These are phyloP conservation scores for Nakazawaea wyomingensis DNA, from an alignment of 805 yeast genomes.

Conservation along the genomic window DNA sequence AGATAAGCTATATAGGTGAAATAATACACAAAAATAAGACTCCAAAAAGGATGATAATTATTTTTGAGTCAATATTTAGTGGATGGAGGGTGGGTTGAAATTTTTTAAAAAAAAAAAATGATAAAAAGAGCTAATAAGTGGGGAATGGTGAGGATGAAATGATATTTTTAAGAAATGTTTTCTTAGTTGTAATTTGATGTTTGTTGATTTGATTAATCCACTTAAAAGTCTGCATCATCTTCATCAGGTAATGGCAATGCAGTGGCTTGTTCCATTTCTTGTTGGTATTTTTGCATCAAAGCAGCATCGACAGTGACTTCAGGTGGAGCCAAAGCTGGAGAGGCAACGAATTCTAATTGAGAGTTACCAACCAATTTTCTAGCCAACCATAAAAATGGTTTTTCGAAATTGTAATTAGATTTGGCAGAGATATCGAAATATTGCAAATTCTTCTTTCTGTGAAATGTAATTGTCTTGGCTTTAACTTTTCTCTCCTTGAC, in stretches of 20 bases:
- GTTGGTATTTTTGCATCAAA: conserved; percentile 97
- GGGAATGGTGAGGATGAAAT: too few relatives aligned
- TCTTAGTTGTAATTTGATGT: too few relatives aligned
- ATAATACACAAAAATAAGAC: too few relatives aligned
- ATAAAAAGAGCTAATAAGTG: too few relatives aligned
- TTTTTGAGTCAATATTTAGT: too few relatives aligned
- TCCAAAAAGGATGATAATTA: too few relatives aligned
- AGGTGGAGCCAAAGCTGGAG: conserved; percentile 99
- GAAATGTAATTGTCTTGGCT: conserved; percentile 99
- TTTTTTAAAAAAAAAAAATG: too few relatives aligned
- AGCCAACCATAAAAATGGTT: conserved; percentile 99
- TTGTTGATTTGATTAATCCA: too few relatives aligned
- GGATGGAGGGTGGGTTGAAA: too few relatives aligned
- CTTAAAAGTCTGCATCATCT: conserved; percentile 97
- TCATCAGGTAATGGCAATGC: conserved; percentile 99
- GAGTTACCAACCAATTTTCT: conserved; percentile 99
- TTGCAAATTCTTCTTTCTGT: conserved; percentile 99
- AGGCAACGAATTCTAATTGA: conserved; percentile 95
- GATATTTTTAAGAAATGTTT: too few relatives aligned
- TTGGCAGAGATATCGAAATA: conserved; percentile 99
- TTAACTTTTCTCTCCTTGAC: conserved; percentile 99
- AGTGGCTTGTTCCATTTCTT: conserved; percentile 99
- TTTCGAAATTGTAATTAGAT: conserved; percentile 98
- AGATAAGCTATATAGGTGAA: background rate
- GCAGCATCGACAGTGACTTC: conserved; percentile 97